These are phyloP conservation scores for Vanrija humicola DNA, from an alignment of 1,284 basidiomycete genomes.

Conservation along the genomic window DNA sequence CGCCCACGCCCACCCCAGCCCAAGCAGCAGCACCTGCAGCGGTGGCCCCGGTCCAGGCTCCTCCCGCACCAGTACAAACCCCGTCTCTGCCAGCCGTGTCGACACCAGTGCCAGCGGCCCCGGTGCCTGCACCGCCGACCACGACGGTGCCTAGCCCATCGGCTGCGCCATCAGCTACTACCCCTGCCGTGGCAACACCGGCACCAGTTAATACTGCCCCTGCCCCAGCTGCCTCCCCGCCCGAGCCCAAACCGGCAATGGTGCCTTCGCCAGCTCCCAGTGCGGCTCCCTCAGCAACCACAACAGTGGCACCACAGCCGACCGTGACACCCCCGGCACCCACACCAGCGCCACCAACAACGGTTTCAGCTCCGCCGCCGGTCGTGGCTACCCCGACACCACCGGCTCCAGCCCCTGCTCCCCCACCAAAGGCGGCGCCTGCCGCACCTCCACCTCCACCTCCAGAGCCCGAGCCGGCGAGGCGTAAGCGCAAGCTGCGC, in stretches of 20 bases:
- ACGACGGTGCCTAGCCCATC: background rate
- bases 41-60: background rate
- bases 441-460: slow-evolving; percentile 15
- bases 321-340: background rate
- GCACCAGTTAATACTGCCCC: background rate
- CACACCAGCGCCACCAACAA: background rate
- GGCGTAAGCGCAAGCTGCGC: slow-evolving; percentile 35
- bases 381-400: slow-evolving; percentile 1
- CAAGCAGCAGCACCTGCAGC: background rate
- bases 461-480: slow-evolving; percentile 27
- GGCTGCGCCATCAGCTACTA: background rate
- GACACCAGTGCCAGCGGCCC: background rate
- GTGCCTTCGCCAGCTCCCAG: background rate
- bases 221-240: background rate
- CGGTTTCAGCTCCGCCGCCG: background rate
- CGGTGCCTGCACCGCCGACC: background rate
- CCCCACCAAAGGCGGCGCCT: slow-evolving; percentile 2
- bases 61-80: background rate
- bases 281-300: background rate
- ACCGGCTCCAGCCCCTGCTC: slow-evolving; percentile 1
- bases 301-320: background rate
- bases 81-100: background rate
- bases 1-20: background rate
- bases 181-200: background rate
- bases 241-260: background rate